These are phyloP conservation scores for Sugiyamaella grinbergsii DNA, from an alignment of 1,139 yeast species.

Conservation along the genomic window DNA sequence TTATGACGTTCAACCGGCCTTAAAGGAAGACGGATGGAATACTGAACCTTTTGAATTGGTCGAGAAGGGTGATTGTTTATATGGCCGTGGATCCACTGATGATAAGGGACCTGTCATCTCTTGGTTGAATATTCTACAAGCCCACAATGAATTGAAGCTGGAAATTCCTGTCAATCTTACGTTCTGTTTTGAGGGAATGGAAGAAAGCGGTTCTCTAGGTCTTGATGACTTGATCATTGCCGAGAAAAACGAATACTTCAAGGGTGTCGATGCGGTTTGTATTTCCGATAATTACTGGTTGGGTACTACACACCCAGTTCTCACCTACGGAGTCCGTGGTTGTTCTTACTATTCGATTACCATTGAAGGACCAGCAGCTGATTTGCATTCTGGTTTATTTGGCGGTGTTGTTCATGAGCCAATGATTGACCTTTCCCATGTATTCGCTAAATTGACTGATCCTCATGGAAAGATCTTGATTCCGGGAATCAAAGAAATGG, in stretches of 20 bases:
- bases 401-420: constrained; percentile 99
- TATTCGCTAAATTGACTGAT: constrained; percentile 70
- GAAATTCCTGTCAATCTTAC: constrained; percentile 93
- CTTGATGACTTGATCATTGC: constrained; percentile 76
- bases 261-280: constrained; percentile 89
- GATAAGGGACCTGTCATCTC: constrained; percentile 98
- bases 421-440: constrained; percentile 84
- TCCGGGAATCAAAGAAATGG: constrained; percentile 91
- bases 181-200: constrained; percentile 98
- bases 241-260: constrained; percentile 80
- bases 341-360: constrained; percentile 86
- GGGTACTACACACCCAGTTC: constrained; percentile 93
- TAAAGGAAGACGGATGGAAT: constrained; percentile 89
- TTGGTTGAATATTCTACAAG: constrained; percentile 91
- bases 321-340: constrained; percentile 97
- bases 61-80: constrained; percentile 63
- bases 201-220: constrained; percentile 94
- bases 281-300: constrained; percentile 98
- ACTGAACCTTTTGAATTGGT: constrained; percentile 83
- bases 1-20: constrained; percentile 98
- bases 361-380: constrained; percentile 92
- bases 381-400: constrained; percentile 94
- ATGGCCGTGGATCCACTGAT: constrained; percentile 95
- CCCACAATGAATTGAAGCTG: constrained; percentile 79
- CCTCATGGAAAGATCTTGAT: constrained; percentile 78